phyloP scores from a whole-genome alignment of 1,139 yeast species.

The Kluyveromyces marxianus region DNA sequence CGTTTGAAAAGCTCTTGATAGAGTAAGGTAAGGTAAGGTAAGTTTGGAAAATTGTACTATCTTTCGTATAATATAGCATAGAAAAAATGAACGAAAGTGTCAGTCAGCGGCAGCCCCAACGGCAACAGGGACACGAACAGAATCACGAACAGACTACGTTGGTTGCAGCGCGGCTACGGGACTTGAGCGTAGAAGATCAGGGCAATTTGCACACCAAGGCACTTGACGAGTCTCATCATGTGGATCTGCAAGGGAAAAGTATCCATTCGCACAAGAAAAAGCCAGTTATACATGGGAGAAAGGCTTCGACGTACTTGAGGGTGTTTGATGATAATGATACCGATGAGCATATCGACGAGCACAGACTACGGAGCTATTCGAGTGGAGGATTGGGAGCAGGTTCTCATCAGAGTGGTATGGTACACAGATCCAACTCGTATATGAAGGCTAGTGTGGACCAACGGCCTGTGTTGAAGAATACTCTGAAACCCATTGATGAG shows the following conservation, averaged over 20 bases:
- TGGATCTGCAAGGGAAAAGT: not conserved
- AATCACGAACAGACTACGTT: not conserved
- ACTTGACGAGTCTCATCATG: not conserved
- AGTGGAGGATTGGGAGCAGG: not conserved
- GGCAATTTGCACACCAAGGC: not conserved
- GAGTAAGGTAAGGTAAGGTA: too few relatives aligned
- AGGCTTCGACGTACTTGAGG: conserved; percentile 30
- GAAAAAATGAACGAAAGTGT: not conserved
- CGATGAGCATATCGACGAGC: conserved; percentile 2
- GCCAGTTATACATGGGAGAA: conserved; percentile 26
- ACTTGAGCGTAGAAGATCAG: conserved; percentile 19
- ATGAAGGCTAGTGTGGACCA: conserved; percentile 3
- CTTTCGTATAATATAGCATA: too few relatives aligned
- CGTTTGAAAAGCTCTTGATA: too few relatives aligned
- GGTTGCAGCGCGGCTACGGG: conserved; percentile 14
- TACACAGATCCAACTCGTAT: not conserved
- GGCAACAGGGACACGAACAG: not conserved
- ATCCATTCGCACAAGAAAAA: not conserved
- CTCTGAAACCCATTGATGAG: not conserved
- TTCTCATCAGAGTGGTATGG: not conserved
- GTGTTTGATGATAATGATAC: conserved; percentile 27
- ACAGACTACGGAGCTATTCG: conserved; percentile 1
- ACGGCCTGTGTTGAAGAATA: not conserved
- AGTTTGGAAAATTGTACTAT: too few relatives aligned
- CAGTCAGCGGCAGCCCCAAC: not conserved